Percentiles rank a stretch among this genome's conserved stretches.
Evolutionary conservation across 352 stramenopile species (phyloP).

Genomic region (Phytophthora parvispora): DNA sequence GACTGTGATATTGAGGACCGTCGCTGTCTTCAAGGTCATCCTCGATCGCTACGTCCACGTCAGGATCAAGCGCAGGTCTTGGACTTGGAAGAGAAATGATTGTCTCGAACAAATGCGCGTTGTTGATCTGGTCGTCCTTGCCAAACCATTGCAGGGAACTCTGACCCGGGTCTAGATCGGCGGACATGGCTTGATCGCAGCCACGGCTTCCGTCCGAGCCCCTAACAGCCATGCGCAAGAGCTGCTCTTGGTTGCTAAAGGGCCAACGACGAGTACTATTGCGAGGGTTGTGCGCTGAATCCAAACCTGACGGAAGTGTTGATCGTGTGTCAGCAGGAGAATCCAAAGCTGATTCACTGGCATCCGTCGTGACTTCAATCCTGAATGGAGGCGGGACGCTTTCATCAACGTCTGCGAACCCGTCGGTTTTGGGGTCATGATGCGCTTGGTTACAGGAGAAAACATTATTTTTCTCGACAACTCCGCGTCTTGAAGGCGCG

Average conservation of each 20-base stretch:
- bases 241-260: conserved; percentile 55
- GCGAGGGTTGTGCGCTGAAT: not conserved
- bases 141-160: conserved; percentile 58
- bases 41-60: conserved; percentile 28
- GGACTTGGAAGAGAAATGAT: conserved; percentile 47
- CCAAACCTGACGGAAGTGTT: not conserved
- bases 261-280: conserved; percentile 38
- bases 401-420: conserved; percentile 85
- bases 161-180: conserved; percentile 6
- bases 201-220: conserved; percentile 13
- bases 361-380: conserved; percentile 82
- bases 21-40: conserved; percentile 34
- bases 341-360: conserved; percentile 13
- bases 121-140: conserved; percentile 69
- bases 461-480: conserved; percentile 34
- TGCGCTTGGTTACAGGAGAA: conserved; percentile 67
- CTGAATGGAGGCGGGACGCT: conserved; percentile 83
- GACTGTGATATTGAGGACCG: conserved; percentile 11
- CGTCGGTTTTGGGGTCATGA: conserved; percentile 83
- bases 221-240: conserved; percentile 18
- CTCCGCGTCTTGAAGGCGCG: conserved; percentile 50
- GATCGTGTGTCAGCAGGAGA: conserved; percentile 8
- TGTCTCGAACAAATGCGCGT: conserved; percentile 66
- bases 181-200: conserved; percentile 11
- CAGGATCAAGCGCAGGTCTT: conserved; percentile 11